Evolutionary conservation across 148 eudicot species (phyloP).

Genomic region (Rhododendron henanense): DNA sequence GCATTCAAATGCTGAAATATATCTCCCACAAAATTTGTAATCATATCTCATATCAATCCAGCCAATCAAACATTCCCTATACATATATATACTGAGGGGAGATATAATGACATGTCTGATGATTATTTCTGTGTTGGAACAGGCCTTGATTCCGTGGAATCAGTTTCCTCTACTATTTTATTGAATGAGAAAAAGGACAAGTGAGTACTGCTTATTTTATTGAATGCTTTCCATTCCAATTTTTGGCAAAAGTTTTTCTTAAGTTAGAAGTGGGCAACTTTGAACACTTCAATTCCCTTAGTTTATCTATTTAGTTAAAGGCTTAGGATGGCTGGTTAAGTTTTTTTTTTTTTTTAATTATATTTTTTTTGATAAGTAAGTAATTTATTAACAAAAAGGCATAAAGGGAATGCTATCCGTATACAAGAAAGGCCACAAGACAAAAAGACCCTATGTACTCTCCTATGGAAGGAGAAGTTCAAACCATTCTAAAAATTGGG

Average conservation of each 20-base stretch:
- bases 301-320: not conserved
- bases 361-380: no score
- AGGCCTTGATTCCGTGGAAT: conserved; percentile 45
- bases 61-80: not conserved
- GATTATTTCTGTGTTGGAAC: conserved; percentile 40
- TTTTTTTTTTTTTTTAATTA: no score
- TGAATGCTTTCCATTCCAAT: not conserved
- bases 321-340: not conserved
- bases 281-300: not conserved
- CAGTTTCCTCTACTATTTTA: conserved; percentile 22
- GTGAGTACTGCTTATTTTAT: conserved; percentile 31
- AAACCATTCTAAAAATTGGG: no score
- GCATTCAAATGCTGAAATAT: not conserved
- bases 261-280: not conserved
- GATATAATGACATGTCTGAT: conserved; percentile 46
- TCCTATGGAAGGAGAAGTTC: no score
- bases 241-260: not conserved
- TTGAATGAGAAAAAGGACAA: conserved; percentile 29
- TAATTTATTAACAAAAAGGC: no score
- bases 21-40: not conserved
- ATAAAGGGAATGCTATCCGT: no score
- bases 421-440: no score
- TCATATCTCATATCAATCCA: not conserved
- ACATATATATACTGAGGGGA: conserved; percentile 32
- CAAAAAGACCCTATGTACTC: no score